Percentiles rank a stretch among this genome's conserved stretches.
Evolutionary conservation across 202 grass and related monocot genomes (phyloP).

Genomic region (Thinopyrum obtusiflorum): DNA sequence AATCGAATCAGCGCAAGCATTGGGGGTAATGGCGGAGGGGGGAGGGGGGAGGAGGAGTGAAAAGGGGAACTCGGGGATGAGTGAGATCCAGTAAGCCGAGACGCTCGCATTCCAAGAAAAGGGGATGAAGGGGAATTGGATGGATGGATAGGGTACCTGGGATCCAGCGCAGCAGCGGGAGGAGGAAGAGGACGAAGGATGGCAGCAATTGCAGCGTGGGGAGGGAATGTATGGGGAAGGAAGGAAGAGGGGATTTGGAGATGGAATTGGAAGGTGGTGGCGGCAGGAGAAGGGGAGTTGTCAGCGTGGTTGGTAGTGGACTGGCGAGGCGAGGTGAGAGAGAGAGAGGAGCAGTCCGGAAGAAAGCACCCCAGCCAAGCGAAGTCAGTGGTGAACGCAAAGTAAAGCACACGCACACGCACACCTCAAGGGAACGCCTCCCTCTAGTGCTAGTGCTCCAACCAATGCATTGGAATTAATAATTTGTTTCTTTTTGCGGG

Average conservation of each 20-base stretch:
- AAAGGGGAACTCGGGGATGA: neutral
- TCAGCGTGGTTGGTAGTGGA: slow-evolving; percentile 34
- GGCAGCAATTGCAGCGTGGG: neutral
- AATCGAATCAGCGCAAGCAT: neutral
- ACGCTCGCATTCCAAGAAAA: neutral
- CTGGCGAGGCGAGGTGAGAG: neutral
- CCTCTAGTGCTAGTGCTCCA: neutral
- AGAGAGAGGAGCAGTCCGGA: neutral
- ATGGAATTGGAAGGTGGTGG: slow-evolving; percentile 12
- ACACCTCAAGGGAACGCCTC: too few species aligned
- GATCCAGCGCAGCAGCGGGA: slow-evolving; percentile 18
- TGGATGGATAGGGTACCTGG: slow-evolving; percentile 8
- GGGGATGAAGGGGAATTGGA: neutral
- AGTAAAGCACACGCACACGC: slow-evolving; percentile 37
- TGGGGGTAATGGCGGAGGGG: neutral
- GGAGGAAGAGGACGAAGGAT: neutral
- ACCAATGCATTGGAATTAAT: neutral
- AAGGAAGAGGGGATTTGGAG: slow-evolving; percentile 8
- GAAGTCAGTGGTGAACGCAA: slow-evolving; percentile 29
- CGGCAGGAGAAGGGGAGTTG: slow-evolving; percentile 31
- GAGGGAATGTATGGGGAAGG: neutral
- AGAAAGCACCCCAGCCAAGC: neutral
- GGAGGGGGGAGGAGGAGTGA: neutral
- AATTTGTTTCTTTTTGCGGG: too few species aligned
- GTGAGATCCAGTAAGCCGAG: neutral